A percentile compares a stretch with the other conserved stretches of the same genome.
These are phyloP conservation scores for Rhizomucor pusillus DNA, from an alignment of 371 early-diverging fungal genomes.

Conservation along the genomic window DNA sequence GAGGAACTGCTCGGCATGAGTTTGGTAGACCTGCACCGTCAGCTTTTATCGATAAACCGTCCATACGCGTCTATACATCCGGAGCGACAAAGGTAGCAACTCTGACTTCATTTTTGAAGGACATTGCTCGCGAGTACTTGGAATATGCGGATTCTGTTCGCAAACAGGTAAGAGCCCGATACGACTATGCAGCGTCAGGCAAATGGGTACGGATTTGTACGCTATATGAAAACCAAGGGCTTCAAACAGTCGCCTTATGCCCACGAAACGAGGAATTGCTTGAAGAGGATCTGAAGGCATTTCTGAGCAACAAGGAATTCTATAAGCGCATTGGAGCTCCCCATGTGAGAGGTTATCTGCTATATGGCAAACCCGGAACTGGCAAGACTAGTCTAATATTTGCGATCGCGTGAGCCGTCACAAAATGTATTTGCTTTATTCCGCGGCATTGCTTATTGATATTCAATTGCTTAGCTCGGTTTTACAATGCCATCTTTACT, in stretches of 20 bases:
- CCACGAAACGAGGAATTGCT: slow-evolving; percentile 40
- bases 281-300: slow-evolving; percentile 42
- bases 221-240: slow-evolving; percentile 25
- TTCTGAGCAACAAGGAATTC: slow-evolving; percentile 47
- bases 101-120: slow-evolving; percentile 16
- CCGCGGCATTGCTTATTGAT: too few species aligned
- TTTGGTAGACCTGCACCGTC: not conserved
- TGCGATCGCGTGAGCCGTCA: slow-evolving; percentile 61
- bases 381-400: slow-evolving; percentile 85
- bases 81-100: slow-evolving; percentile 17
- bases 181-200: slow-evolving; percentile 29
- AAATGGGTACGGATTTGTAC: slow-evolving; percentile 31
- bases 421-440: not conserved
- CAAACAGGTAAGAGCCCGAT: slow-evolving; percentile 20
- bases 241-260: slow-evolving; percentile 52
- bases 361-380: slow-evolving; percentile 81
- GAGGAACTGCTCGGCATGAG: too few species aligned
- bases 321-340: slow-evolving; percentile 65
- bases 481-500: slow-evolving; percentile 70
- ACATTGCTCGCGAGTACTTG: slow-evolving; percentile 29
- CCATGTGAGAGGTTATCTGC: slow-evolving; percentile 71
- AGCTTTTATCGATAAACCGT: slow-evolving; percentile 2
- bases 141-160: slow-evolving; percentile 27
- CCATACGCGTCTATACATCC: slow-evolving; percentile 14
- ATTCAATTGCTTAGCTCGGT: slow-evolving; percentile 24